Conservation (phyloP, 495 filamentous ascomycete species). For the Penicillium cinerascens region DNA sequence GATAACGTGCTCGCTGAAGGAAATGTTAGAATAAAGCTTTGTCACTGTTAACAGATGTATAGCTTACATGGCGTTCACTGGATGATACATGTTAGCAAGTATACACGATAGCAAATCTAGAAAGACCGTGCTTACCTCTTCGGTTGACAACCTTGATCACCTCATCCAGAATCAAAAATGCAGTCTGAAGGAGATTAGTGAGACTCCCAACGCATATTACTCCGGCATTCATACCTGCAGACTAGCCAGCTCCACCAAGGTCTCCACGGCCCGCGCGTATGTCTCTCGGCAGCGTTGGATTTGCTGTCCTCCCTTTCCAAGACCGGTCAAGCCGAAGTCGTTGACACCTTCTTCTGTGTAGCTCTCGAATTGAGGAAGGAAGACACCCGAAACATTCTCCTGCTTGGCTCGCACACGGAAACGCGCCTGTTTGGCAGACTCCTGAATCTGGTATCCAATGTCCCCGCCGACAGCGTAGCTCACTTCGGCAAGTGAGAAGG, state of each 20-base stretch:
- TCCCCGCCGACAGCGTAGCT: slow-evolving; percentile 96
- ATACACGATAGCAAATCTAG: too few relatives aligned
- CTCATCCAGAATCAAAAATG: slow-evolving; percentile 96
- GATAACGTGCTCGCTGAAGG: slow-evolving; percentile 77
- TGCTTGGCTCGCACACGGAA: slow-evolving; percentile 92
- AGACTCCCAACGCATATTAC: background rate
- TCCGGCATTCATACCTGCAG: slow-evolving; percentile 57
- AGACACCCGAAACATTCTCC: slow-evolving; percentile 96
- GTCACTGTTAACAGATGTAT: background rate
- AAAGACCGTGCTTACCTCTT: slow-evolving; percentile 56
- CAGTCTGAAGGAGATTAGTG: slow-evolving; percentile 56
- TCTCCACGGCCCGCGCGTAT: slow-evolving; percentile 95
- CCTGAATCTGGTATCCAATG: slow-evolving; percentile 95
- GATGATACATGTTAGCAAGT: slow-evolving; percentile 2
- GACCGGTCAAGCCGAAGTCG: slow-evolving; percentile 92
- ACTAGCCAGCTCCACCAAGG: slow-evolving; percentile 92
- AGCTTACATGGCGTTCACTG: slow-evolving; percentile 91
- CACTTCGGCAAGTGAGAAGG: slow-evolving; percentile 96
- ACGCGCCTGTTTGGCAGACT: slow-evolving; percentile 86
- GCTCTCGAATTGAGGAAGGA: slow-evolving; percentile 90
- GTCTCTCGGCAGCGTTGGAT: slow-evolving; percentile 94
- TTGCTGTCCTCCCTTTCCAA: slow-evolving; percentile 97
- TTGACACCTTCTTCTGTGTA: slow-evolving; percentile 77
- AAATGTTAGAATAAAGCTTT: slow-evolving; percentile 9
- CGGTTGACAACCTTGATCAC: slow-evolving; percentile 99